Evolutionary conservation across 148 eudicot genomes (phyloP).

Genomic region (Gaultheria prostrata): DNA sequence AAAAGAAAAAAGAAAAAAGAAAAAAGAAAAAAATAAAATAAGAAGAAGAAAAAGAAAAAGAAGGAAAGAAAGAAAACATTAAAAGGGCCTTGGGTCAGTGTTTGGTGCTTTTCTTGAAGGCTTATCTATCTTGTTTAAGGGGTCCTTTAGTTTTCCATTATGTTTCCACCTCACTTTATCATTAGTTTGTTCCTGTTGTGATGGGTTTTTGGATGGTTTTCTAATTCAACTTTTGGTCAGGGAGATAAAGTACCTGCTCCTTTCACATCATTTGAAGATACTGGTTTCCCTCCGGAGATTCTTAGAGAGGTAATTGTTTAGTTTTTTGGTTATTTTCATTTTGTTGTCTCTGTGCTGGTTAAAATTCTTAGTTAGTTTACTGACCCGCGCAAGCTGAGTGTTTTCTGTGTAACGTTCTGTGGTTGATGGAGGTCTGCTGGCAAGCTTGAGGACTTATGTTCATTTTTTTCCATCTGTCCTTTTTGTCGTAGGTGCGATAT

Average conservation of each 20-base stretch:
- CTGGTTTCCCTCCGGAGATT: slow-evolving; percentile 78
- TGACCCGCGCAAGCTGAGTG: slow-evolving; percentile 23
- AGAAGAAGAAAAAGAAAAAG: too few species aligned
- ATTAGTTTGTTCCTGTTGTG: not conserved
- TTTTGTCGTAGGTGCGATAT: slow-evolving; percentile 98
- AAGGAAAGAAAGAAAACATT: too few species aligned
- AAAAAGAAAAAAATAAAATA: too few species aligned
- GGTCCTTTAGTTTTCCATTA: not conserved
- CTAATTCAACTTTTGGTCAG: slow-evolving; percentile 32
- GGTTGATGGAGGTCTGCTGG: slow-evolving; percentile 44
- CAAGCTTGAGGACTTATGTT: slow-evolving; percentile 51
- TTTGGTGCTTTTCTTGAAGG: not conserved
- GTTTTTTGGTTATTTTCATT: slow-evolving; percentile 18
- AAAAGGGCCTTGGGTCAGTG: not conserved
- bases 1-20: too few species aligned
- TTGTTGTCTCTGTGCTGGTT: slow-evolving; percentile 6
- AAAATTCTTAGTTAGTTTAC: slow-evolving; percentile 29
- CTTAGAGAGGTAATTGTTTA: slow-evolving; percentile 60
- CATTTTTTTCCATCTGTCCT: slow-evolving; percentile 47
- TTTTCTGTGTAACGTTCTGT: slow-evolving; percentile 42
- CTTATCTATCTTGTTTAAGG: not conserved
- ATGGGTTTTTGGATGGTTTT: not conserved
- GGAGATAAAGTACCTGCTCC: slow-evolving; percentile 77
- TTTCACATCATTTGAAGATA: slow-evolving; percentile 69
- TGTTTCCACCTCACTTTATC: not conserved